These are phyloP conservation scores for Fragilariopsis cylindrus DNA, from an alignment of 108 stramenopile species.

Conservation along the genomic window DNA sequence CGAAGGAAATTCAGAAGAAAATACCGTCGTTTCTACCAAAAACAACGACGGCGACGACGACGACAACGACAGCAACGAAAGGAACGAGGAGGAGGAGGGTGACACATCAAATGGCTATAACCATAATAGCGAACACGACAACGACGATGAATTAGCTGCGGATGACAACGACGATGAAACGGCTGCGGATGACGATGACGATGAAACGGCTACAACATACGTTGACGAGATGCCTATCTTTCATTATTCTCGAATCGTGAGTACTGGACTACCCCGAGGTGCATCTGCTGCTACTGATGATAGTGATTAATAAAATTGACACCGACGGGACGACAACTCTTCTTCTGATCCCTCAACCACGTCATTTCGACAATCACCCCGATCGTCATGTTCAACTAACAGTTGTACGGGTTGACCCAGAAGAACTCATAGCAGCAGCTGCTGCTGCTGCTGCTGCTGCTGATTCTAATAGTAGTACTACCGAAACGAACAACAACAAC, in stretches of 20 bases:
- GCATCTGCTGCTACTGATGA: not conserved
- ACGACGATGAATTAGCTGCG: too few species aligned
- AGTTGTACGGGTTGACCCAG: conserved; percentile 9
- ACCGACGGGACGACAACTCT: not conserved
- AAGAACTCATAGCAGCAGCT: not conserved
- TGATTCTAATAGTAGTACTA: not conserved
- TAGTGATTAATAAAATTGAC: not conserved
- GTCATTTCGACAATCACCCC: not conserved
- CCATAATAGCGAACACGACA: too few species aligned
- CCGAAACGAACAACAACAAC: conserved; percentile 3
- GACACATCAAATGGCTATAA: too few species aligned
- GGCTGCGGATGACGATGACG: not conserved
- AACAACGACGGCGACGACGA: too few species aligned
- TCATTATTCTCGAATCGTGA: conserved; percentile 11
- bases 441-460: not conserved
- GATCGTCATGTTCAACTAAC: conserved; percentile 17
- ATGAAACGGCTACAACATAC: conserved; percentile 9
- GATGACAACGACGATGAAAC: too few species aligned
- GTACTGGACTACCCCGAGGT: conserved; percentile 1
- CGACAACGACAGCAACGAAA: too few species aligned
- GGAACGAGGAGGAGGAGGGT: too few species aligned
- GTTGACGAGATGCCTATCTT: conserved; percentile 15
- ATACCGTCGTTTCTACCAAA: too few species aligned
- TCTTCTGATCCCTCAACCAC: not conserved
- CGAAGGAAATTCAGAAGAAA: too few species aligned